A percentile compares a stretch with the other conserved stretches of the same genome.
phyloP scores from a whole-genome alignment of 768 basidiomycete species.

The Pulveroboletus sp. region DNA sequence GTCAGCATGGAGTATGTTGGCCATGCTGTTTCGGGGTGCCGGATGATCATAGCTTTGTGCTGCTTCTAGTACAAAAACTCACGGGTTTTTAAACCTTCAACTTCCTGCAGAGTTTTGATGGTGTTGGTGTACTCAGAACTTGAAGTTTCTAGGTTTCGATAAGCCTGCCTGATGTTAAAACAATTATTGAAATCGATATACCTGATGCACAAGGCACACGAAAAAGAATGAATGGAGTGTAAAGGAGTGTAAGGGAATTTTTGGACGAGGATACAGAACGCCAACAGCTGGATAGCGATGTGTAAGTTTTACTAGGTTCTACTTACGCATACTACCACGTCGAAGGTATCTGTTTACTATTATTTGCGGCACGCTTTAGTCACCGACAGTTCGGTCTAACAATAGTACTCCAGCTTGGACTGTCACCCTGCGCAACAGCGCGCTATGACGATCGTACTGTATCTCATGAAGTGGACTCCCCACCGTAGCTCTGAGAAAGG shows the following conservation, averaged over 20 bases:
- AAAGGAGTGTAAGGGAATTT: neutral
- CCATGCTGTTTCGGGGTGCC: neutral
- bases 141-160: neutral
- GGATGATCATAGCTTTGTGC: neutral
- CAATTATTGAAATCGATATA: neutral
- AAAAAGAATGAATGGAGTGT: neutral
- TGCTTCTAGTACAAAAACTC: neutral
- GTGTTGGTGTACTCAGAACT: neutral
- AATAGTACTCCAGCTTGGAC: no score
- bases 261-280: neutral
- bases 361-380: no score
- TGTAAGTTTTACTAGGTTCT: no score
- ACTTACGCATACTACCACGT: no score
- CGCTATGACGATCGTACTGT: no score
- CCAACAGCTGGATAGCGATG: no score
- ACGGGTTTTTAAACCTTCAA: neutral
- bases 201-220: neutral
- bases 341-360: no score
- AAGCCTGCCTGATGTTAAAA: no score
- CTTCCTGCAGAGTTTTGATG: neutral
- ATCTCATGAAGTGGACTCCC: no score
- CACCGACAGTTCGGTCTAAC: no score
- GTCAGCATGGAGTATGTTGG: neutral
- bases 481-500: no score
- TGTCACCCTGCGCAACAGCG: no score